A percentile compares a stretch with the other conserved stretches of the same genome.
Evolutionary conservation across 331 rosid species (phyloP).

Genomic region (Quercus tomentella): DNA sequence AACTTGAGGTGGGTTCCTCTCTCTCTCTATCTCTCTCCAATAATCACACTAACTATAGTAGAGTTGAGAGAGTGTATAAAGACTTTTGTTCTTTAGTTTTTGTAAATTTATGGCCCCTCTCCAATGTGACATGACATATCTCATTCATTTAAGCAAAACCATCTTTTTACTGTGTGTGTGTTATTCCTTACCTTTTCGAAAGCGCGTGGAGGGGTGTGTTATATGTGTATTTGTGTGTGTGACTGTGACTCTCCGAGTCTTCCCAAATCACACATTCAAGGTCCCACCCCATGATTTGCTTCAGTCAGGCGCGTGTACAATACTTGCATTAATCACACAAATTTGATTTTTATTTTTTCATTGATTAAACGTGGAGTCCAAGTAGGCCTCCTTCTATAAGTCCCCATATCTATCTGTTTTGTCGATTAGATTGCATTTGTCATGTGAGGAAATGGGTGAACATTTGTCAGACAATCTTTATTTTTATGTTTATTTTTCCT

Average conservation of each 20-base stretch:
- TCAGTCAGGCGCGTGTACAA: background rate
- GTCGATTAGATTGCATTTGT: slow-evolving; percentile 22
- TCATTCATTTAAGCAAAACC: background rate
- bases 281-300: slow-evolving; percentile 4
- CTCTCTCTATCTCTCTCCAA: slow-evolving; percentile 35
- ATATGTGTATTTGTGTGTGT: no score
- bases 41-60: slow-evolving; percentile 19
- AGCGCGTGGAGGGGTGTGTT: background rate
- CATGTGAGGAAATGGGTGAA: background rate
- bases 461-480: slow-evolving; percentile 11
- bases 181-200: background rate
- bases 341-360: background rate
- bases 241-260: no score
- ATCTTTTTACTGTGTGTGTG: slow-evolving; percentile 9
- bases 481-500: background rate
- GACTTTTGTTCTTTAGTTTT: slow-evolving; percentile 57
- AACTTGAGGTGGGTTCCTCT: slow-evolving; percentile 33
- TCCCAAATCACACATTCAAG: background rate
- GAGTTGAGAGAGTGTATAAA: slow-evolving; percentile 21
- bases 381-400: slow-evolving; percentile 9
- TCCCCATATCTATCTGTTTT: slow-evolving; percentile 30
- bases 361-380: slow-evolving; percentile 24
- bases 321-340: background rate
- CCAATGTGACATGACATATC: slow-evolving; percentile 44
- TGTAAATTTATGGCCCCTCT: slow-evolving; percentile 38